Conservation (phyloP, 75 land plant species). For the Picea sitchensis region DNA sequence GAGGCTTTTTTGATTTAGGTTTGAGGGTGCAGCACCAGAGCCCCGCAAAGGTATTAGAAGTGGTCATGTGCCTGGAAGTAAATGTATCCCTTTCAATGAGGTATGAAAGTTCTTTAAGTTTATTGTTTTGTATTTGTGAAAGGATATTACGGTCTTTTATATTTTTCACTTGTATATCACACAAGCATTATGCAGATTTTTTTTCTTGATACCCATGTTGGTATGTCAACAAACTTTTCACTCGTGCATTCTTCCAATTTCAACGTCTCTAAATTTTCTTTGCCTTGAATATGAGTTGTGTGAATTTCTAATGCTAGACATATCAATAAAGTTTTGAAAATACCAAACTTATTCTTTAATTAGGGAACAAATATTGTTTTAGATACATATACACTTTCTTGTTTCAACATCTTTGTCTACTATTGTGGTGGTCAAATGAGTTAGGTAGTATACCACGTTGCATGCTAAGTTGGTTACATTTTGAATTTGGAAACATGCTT, state of each 20-base stretch:
- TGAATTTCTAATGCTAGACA: too few species aligned
- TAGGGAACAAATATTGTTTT: slow-evolving; percentile 25
- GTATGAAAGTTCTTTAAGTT: slow-evolving; percentile 23
- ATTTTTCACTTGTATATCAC: not conserved
- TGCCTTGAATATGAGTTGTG: too few species aligned
- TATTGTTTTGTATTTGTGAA: not conserved
- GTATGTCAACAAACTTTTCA: not conserved
- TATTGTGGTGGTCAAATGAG: too few species aligned
- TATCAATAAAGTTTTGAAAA: not conserved
- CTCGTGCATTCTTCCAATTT: too few species aligned
- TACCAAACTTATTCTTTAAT: slow-evolving; percentile 18
- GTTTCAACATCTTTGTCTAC: too few species aligned
- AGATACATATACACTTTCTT: not conserved
- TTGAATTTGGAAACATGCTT: too few species aligned
- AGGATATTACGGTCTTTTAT: not conserved
- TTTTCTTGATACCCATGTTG: not conserved
- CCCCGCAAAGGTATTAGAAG: slow-evolving; percentile 92
- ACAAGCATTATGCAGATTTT: not conserved
- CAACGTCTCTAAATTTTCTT: too few species aligned
- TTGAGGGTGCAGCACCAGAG: slow-evolving; percentile 90
- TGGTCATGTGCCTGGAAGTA: slow-evolving; percentile 98
- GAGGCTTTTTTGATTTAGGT: slow-evolving; percentile 35
- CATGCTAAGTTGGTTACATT: too few species aligned
- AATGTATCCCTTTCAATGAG: slow-evolving; percentile 80
- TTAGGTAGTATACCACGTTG: too few species aligned